Evolutionary conservation across 2,329 filamentous ascomycete genomes (phyloP).

Genomic region (Alternaria burnsii): DNA sequence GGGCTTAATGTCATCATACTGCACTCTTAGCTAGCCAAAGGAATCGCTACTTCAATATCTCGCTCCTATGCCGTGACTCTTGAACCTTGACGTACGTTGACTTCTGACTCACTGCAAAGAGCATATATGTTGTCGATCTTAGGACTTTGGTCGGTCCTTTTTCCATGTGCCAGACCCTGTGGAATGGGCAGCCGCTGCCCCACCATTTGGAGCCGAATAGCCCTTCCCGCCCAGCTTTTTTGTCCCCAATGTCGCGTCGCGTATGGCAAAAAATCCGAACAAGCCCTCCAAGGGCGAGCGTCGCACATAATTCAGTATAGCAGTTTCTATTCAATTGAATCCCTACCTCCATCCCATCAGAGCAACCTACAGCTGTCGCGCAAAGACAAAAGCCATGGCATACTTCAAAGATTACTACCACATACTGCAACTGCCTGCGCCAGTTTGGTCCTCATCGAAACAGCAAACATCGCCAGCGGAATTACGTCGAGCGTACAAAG

Average conservation of each 20-base stretch:
- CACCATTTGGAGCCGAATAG: constrained; percentile 18
- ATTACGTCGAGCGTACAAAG: constrained; percentile 60
- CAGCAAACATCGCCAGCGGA: constrained; percentile 10
- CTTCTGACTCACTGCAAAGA: not conserved
- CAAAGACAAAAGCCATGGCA: constrained; percentile 18
- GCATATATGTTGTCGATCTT: constrained; percentile 8
- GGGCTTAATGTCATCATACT: constrained; percentile 34
- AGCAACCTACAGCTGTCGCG: not conserved
- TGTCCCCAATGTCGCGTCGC: constrained; percentile 11
- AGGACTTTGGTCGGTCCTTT: constrained; percentile 16
- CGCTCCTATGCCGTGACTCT: constrained; percentile 4
- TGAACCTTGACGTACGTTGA: not conserved
- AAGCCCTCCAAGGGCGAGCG: constrained; percentile 6
- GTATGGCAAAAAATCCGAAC: constrained; percentile 2
- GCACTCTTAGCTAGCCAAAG: constrained; percentile 44
- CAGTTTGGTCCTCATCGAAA: constrained; percentile 6
- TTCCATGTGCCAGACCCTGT: constrained; percentile 18
- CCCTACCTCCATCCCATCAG: not conserved
- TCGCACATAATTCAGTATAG: not conserved
- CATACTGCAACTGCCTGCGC: constrained; percentile 33
- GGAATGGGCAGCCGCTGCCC: constrained; percentile 21
- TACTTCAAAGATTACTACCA: constrained; percentile 45
- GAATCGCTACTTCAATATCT: constrained; percentile 36
- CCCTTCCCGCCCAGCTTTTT: constrained; percentile 21
- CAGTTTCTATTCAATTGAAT: not conserved